A percentile compares a stretch with the other conserved stretches of the same genome.
phyloP scores from a whole-genome alignment of 2,329 filamentous ascomycete species.

The Penicillium freii region DNA sequence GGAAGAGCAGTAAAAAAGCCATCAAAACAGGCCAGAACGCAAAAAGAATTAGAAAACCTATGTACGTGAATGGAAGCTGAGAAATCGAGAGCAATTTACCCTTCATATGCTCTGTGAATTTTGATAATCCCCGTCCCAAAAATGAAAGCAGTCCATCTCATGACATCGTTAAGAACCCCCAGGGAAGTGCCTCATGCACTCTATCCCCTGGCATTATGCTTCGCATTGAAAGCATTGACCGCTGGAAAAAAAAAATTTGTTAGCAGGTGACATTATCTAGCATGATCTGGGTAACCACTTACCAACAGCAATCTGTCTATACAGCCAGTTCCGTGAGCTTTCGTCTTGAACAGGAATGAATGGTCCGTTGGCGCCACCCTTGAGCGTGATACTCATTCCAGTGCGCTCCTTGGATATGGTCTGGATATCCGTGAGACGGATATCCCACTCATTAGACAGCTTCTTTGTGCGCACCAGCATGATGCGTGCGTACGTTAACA shows the following conservation, averaged over 20 bases:
- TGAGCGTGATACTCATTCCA: slow-evolving; percentile 81
- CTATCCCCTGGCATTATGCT: slow-evolving; percentile 61
- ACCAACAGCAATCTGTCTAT: slow-evolving; percentile 62
- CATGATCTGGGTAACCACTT: slow-evolving; percentile 21
- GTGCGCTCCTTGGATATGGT: slow-evolving; percentile 97
- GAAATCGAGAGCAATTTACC: not conserved
- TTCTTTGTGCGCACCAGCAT: slow-evolving; percentile 85
- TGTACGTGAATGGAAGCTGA: slow-evolving; percentile 6
- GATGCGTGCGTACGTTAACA: slow-evolving; percentile 85
- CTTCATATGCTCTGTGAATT: slow-evolving; percentile 3
- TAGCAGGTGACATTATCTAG: slow-evolving; percentile 5
- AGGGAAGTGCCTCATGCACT: not conserved
- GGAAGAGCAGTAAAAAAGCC: not conserved
- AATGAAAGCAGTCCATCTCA: slow-evolving; percentile 18
- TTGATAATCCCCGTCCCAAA: slow-evolving; percentile 9
- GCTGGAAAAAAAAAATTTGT: slow-evolving; percentile 36
- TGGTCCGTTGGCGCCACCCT: slow-evolving; percentile 88
- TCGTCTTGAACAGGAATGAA: slow-evolving; percentile 95
- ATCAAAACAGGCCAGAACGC: not conserved
- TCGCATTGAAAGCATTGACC: slow-evolving; percentile 67
- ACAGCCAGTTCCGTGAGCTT: slow-evolving; percentile 66
- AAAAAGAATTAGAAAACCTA: slow-evolving; percentile 3
- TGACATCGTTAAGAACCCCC: slow-evolving; percentile 21
- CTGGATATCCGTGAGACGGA: slow-evolving; percentile 91
- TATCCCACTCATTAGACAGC: slow-evolving; percentile 90